A percentile compares a stretch with the other conserved stretches of the same genome.
These are phyloP conservation scores for Chytriomyces sp. DNA, from an alignment of 192 early-diverging fungal species.

Conservation along the genomic window DNA sequence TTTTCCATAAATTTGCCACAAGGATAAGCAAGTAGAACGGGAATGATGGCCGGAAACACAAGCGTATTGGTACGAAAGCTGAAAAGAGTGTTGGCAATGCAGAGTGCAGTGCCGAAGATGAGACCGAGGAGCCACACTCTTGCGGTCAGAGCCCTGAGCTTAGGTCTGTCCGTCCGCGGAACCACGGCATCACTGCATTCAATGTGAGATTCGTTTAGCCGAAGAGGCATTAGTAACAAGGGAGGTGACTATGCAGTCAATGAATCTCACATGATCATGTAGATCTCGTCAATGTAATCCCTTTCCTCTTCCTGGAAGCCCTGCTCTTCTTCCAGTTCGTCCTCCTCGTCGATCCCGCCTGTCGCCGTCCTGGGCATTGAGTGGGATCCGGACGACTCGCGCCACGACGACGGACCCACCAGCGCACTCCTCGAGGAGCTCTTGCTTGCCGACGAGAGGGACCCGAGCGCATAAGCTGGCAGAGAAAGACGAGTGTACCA, in stretches of 20 bases:
- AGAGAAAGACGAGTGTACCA: too few species aligned
- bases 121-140: slow-evolving; percentile 75
- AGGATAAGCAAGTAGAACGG: slow-evolving; percentile 66
- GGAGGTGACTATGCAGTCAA: neutral
- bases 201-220: neutral
- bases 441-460: too few species aligned
- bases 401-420: too few species aligned
- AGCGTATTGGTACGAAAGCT: slow-evolving; percentile 41
- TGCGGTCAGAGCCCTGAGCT: slow-evolving; percentile 69
- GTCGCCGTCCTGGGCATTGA: too few species aligned
- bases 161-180: slow-evolving; percentile 64
- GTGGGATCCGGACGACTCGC: too few species aligned
- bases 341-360: neutral
- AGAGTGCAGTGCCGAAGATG: slow-evolving; percentile 47
- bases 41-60: slow-evolving; percentile 17
- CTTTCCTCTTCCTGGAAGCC: neutral
- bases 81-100: slow-evolving; percentile 29
- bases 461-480: too few species aligned
- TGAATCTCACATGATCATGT: neutral
- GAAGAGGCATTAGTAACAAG: neutral
- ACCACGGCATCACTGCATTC: slow-evolving; percentile 40
- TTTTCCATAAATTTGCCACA: slow-evolving; percentile 65
- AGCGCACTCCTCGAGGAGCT: too few species aligned
- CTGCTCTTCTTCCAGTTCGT: neutral
- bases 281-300: neutral